phyloP scores from a whole-genome alignment of 768 basidiomycete species.

The Boletus rubroflammeus region DNA sequence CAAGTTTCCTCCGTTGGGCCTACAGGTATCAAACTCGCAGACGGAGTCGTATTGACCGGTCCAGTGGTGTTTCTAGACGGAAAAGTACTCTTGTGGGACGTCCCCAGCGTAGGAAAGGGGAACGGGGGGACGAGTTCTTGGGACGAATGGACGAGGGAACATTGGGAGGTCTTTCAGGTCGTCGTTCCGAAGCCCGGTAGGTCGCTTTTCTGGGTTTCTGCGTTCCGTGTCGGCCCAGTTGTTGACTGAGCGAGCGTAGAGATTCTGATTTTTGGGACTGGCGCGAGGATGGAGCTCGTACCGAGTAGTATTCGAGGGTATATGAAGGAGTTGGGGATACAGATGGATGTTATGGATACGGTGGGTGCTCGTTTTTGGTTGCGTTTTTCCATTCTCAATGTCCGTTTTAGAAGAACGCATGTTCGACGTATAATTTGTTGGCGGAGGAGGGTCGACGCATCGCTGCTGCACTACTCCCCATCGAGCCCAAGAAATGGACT shows the following conservation, averaged over 20 bases:
- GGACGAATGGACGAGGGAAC: conserved; percentile 68
- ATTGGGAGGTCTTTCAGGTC: conserved; percentile 77
- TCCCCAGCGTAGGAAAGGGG: conserved; percentile 35
- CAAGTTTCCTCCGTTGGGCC: conserved; percentile 65
- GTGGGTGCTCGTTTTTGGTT: conserved; percentile 38
- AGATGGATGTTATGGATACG: conserved; percentile 84
- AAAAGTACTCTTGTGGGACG: conserved; percentile 88
- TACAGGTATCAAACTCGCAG: conserved; percentile 65
- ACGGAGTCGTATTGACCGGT: conserved; percentile 73
- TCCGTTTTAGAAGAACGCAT: conserved; percentile 72
- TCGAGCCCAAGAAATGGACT: conserved; percentile 51
- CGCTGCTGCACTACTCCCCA: conserved; percentile 84
- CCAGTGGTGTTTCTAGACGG: conserved; percentile 85
- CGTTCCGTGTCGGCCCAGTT: not conserved
- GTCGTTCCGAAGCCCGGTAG: conserved; percentile 84
- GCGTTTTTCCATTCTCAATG: not conserved
- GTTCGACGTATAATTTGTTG: conserved; percentile 92
- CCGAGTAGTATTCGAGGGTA: conserved; percentile 65
- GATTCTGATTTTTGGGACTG: conserved; percentile 88
- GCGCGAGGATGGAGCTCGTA: conserved; percentile 62
- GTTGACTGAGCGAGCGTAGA: conserved; percentile 46
- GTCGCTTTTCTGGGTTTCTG: not conserved
- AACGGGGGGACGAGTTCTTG: conserved; percentile 37
- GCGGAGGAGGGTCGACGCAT: conserved; percentile 91
- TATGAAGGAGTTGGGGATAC: conserved; percentile 74